A percentile compares a stretch with the other conserved stretches of the same genome.
These are phyloP conservation scores for Botrytis squamosa DNA, from an alignment of 2,329 filamentous ascomycete species.

Conservation along the genomic window DNA sequence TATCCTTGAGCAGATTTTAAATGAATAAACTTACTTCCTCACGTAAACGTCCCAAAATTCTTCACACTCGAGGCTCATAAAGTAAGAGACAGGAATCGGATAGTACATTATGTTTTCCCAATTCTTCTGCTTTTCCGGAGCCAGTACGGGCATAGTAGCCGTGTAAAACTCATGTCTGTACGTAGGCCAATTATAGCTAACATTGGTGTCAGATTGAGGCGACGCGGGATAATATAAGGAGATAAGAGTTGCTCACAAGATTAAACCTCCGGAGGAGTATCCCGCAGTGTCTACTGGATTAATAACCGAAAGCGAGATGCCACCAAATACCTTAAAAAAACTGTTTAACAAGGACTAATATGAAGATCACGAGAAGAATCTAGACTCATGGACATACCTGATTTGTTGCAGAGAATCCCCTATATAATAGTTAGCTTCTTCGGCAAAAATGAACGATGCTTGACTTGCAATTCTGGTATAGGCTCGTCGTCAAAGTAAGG, in stretches of 20 bases:
- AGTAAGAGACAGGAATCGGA: constrained; percentile 1
- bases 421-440: not conserved
- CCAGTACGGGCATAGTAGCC: not conserved
- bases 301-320: not conserved
- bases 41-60: constrained; percentile 8
- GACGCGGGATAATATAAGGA: not conserved
- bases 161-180: not conserved
- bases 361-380: not conserved
- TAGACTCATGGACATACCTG: not conserved
- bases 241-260: not conserved
- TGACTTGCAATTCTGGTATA: constrained; percentile 9
- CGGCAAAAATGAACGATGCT: not conserved
- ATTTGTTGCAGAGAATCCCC: constrained; percentile 2
- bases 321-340: not conserved
- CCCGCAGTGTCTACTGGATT: not conserved
- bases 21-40: not conserved
- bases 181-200: constrained; percentile 1
- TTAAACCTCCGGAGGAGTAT: not conserved
- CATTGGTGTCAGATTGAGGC: not conserved
- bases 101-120: not conserved
- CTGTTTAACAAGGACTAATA: not conserved
- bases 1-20: not conserved
- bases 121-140: not conserved
- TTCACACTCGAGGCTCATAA: not conserved
- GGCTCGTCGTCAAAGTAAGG: constrained; percentile 5